Conservation (phyloP, 2,329 filamentous ascomycete species). For the Pyrenochaeta sp. region DNA sequence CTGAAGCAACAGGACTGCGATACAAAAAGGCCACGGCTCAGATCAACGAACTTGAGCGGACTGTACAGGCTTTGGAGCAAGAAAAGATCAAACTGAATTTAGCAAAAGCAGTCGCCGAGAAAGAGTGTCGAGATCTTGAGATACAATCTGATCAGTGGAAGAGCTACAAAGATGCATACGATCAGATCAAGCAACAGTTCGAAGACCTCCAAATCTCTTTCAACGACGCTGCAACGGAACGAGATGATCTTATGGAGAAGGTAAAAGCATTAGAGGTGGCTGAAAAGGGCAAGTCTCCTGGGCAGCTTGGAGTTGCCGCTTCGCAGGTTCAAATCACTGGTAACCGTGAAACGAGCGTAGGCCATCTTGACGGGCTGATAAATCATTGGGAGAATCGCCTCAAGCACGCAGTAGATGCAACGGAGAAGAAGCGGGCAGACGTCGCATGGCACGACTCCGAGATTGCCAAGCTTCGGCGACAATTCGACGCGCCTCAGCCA, state of each 20-base stretch:
- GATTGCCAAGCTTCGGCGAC: not conserved
- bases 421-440: not conserved
- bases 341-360: not conserved
- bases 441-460: not conserved
- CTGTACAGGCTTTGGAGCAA: not conserved
- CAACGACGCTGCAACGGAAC: slow-evolving; percentile 1
- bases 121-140: not conserved
- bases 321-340: not conserved
- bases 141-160: not conserved
- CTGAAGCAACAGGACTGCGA: not conserved
- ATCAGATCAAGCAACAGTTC: slow-evolving; percentile 7
- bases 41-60: not conserved
- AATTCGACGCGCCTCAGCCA: not conserved
- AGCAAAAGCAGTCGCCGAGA: not conserved
- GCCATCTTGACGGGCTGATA: not conserved
- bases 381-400: not conserved
- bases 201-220: not conserved
- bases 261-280: not conserved
- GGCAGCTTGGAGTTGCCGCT: not conserved
- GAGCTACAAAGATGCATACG: slow-evolving; percentile 4
- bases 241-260: not conserved
- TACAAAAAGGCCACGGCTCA: not conserved
- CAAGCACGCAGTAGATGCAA: not conserved
- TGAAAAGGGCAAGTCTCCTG: not conserved
- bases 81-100: not conserved